Conservation (phyloP, 192 early-diverging fungal genomes). For the Geosiphon pyriformis region DNA sequence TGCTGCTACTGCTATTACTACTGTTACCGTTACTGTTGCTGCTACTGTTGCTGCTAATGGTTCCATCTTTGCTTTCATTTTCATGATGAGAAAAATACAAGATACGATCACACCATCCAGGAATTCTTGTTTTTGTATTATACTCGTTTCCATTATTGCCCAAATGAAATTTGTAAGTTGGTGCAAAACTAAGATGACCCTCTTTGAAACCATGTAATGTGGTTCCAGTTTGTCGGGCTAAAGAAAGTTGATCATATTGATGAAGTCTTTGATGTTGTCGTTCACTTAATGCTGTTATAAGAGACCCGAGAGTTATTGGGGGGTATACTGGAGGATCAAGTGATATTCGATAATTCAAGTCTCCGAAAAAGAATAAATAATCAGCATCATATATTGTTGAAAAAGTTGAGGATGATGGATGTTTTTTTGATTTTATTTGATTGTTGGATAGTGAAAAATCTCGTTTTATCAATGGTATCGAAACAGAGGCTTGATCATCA, state of each 20-base stretch:
- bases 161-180: slow-evolving; percentile 28
- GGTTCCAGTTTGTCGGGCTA: not conserved
- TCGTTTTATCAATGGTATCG: not conserved
- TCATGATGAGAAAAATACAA: slow-evolving; percentile 19
- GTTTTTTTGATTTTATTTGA: not conserved
- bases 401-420: too few relatives aligned
- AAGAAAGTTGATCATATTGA: slow-evolving; percentile 22
- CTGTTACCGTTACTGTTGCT: not conserved
- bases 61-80: not conserved
- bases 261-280: not conserved
- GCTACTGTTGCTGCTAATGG: too few relatives aligned
- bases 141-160: slow-evolving; percentile 10
- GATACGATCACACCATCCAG: slow-evolving; percentile 32
- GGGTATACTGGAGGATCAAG: not conserved
- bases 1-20: not conserved
- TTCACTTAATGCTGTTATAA: slow-evolving; percentile 3
- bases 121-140: slow-evolving; percentile 1
- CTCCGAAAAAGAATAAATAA: slow-evolving; percentile 29
- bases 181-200: slow-evolving; percentile 18
- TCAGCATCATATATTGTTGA: slow-evolving; percentile 24
- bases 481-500: not conserved
- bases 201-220: slow-evolving; percentile 23
- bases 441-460: too few relatives aligned
- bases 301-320: slow-evolving; percentile 5
- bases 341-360: slow-evolving; percentile 28